phyloP scores from a whole-genome alignment of 306 rosid genomes.

The Dalbergia oliveri region DNA sequence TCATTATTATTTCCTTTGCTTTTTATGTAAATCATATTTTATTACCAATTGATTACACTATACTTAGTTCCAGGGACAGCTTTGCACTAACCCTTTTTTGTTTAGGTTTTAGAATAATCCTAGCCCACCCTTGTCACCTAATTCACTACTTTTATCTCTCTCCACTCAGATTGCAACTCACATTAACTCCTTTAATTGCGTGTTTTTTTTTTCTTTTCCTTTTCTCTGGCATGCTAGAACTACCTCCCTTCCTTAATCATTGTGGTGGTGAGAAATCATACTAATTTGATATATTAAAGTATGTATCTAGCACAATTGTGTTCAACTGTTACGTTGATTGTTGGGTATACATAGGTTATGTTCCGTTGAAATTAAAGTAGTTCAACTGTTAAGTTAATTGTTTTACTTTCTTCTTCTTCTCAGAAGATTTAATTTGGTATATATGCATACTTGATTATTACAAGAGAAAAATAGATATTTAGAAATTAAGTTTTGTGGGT shows the following conservation, averaged over 20 bases:
- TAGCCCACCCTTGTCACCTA: constrained; percentile 52
- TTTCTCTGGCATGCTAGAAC: constrained; percentile 50
- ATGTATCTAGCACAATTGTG: too few relatives aligned
- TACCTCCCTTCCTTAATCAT: too few relatives aligned
- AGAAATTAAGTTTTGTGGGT: neutral
- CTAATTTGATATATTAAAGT: too few relatives aligned
- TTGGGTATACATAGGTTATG: constrained; percentile 18
- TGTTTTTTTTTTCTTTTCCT: constrained; percentile 21
- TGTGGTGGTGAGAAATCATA: too few relatives aligned
- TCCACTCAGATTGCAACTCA: constrained; percentile 43
- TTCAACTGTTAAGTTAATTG: constrained; percentile 1
- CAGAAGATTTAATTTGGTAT: too few relatives aligned
- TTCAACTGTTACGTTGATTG: constrained; percentile 9
- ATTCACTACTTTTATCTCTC: constrained; percentile 52
- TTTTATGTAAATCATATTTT: constrained; percentile 51
- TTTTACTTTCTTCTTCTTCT: neutral
- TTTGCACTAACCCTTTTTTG: constrained; percentile 59
- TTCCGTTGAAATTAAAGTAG: constrained; percentile 5
- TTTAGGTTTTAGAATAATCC: constrained; percentile 55
- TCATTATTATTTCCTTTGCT: neutral
- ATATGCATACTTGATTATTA: too few relatives aligned
- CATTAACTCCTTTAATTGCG: constrained; percentile 46
- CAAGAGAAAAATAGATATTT: too few relatives aligned
- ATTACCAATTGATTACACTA: constrained; percentile 50
- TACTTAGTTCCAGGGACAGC: constrained; percentile 47